Evolutionary conservation across 257 asterid genomes (phyloP).

Genomic region (Salvia splendens): DNA sequence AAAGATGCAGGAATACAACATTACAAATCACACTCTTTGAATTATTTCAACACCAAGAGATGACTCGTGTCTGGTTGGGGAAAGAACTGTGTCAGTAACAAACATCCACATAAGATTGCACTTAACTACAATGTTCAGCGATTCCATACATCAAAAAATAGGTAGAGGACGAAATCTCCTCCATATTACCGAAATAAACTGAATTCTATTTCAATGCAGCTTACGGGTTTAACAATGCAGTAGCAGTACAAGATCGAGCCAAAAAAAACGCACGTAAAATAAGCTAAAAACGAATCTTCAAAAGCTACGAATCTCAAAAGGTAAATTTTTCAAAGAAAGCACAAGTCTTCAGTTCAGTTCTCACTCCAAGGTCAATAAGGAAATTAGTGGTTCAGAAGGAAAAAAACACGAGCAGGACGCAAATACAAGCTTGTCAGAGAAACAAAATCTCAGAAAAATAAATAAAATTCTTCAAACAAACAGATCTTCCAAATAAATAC

Average conservation of each 20-base stretch:
- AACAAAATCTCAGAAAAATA: not conserved
- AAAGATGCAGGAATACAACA: not conserved
- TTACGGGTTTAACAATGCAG: not conserved
- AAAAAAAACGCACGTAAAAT: not conserved
- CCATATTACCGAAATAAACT: not conserved
- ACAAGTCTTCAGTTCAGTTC: not conserved
- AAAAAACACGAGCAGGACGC: slow-evolving; percentile 2
- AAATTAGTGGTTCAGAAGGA: not conserved
- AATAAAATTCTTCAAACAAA: not conserved
- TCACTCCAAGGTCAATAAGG: not conserved
- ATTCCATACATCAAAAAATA: not conserved
- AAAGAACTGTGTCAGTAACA: not conserved
- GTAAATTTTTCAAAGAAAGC: not conserved
- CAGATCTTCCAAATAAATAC: slow-evolving; percentile 27
- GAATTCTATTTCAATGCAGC: slow-evolving; percentile 1
- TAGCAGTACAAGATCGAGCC: not conserved
- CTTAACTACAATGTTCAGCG: not conserved
- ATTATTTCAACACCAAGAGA: not conserved
- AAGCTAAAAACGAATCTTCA: slow-evolving; percentile 4
- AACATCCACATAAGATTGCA: not conserved
- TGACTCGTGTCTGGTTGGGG: not conserved
- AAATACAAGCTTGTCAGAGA: not conserved
- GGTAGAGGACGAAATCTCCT: not conserved
- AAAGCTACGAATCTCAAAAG: not conserved
- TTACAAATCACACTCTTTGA: not conserved